These are phyloP conservation scores for Peronospora tabacina DNA, from an alignment of 352 stramenopile genomes.

Conservation along the genomic window DNA sequence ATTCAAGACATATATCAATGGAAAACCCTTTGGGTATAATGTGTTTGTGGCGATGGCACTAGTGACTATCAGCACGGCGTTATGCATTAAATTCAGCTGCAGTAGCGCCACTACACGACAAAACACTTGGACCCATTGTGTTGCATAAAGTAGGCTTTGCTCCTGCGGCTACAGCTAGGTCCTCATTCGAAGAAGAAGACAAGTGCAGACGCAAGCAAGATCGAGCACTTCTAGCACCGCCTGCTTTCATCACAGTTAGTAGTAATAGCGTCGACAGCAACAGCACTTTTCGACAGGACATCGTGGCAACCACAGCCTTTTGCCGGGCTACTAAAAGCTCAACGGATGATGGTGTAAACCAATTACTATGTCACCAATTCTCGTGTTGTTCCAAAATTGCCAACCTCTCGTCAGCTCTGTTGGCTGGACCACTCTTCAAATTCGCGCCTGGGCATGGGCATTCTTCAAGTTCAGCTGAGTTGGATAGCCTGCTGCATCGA, in stretches of 20 bases:
- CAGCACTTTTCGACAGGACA: constrained; percentile 20
- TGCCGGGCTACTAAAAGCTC: constrained; percentile 1
- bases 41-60: constrained; percentile 53
- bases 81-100: constrained; percentile 65
- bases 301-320: constrained; percentile 16
- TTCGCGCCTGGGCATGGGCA: not conserved
- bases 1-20: constrained; percentile 60
- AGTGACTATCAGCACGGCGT: constrained; percentile 46
- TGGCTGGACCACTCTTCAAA: too few relatives aligned
- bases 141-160: constrained; percentile 3
- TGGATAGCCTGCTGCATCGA: constrained; percentile 25
- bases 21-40: constrained; percentile 55
- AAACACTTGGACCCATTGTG: constrained; percentile 11
- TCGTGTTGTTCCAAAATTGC: too few relatives aligned
- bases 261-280: constrained; percentile 24
- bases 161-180: not conserved
- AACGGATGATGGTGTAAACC: constrained; percentile 19
- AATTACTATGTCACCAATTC: not conserved
- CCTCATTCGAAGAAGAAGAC: constrained; percentile 32
- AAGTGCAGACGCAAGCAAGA: constrained; percentile 18
- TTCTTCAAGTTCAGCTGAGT: constrained; percentile 17
- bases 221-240: constrained; percentile 34
- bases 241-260: constrained; percentile 19
- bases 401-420: not conserved
- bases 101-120: constrained; percentile 14